These are phyloP conservation scores for Cyberlindnera mrakii DNA, from an alignment of 805 yeast genomes.

Conservation along the genomic window DNA sequence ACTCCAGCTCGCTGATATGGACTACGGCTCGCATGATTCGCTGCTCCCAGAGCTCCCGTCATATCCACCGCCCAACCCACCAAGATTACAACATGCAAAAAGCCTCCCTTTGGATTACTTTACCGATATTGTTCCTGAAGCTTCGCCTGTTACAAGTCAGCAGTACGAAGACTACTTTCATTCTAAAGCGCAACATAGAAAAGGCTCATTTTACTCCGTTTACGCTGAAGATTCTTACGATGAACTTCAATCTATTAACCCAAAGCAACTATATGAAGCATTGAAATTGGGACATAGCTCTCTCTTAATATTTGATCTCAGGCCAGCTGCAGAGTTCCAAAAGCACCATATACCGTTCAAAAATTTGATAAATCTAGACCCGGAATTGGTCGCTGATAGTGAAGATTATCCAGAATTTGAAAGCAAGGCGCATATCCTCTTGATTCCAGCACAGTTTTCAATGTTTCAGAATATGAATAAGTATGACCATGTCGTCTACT, in stretches of 20 bases:
- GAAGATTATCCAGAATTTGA: conserved; percentile 24
- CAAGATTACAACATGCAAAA: conserved; percentile 7
- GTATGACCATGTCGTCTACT: conserved; percentile 33
- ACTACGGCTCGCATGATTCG: conserved; percentile 15
- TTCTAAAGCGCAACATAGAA: conserved; percentile 20
- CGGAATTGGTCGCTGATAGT: conserved; percentile 30
- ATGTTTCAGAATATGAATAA: conserved; percentile 26
- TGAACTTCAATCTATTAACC: conserved; percentile 43
- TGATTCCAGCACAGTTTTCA: conserved; percentile 6
- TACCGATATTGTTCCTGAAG: background rate
- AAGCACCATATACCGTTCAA: conserved; percentile 32
- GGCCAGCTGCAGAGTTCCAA: conserved; percentile 28
- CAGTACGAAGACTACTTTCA: too few species aligned
- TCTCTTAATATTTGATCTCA: conserved; percentile 33
- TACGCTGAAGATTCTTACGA: conserved; percentile 29
- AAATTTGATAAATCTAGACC: conserved; percentile 36
- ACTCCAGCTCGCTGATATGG: conserved; percentile 26
- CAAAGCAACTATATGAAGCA: conserved; percentile 34
- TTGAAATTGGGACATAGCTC: conserved; percentile 38
- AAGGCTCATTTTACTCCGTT: conserved; percentile 35
- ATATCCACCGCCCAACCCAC: conserved; percentile 11
- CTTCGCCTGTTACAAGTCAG: too few species aligned
- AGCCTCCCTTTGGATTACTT: conserved; percentile 6
- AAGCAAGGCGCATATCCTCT: conserved; percentile 6
- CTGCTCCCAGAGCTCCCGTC: conserved; percentile 8